Evolutionary conservation across 2,329 filamentous ascomycete species (phyloP).

Genomic region (Calonectria hawksworthii): DNA sequence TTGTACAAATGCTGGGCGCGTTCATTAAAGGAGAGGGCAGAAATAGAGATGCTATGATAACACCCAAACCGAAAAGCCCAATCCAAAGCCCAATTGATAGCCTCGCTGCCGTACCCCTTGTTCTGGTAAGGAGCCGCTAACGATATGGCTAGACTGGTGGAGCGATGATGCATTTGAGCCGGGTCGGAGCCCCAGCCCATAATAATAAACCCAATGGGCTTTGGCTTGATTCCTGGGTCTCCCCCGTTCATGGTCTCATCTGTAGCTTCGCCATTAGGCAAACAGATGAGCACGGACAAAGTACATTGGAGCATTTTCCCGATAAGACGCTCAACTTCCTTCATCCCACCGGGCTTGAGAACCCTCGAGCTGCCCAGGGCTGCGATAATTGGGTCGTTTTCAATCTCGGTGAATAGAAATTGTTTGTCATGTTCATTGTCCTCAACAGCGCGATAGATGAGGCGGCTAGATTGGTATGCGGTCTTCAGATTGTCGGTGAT

Average conservation of each 20-base stretch:
- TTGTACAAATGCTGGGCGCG: constrained; percentile 59
- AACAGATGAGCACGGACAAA: constrained; percentile 16
- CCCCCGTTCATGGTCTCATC: neutral
- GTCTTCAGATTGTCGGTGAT: neutral
- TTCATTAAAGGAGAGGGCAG: constrained; percentile 57
- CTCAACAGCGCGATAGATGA: constrained; percentile 30
- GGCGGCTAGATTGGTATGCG: constrained; percentile 32
- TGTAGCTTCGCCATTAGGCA: neutral
- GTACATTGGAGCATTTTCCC: constrained; percentile 8
- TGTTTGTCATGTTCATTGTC: constrained; percentile 29
- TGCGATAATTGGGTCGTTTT: constrained; percentile 23
- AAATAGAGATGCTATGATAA: constrained; percentile 59
- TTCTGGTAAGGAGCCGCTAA: constrained; percentile 53
- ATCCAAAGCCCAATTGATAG: constrained; percentile 61
- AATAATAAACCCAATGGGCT: neutral
- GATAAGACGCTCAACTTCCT: neutral
- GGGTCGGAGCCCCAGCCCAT: neutral
- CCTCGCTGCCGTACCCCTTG: constrained; percentile 61
- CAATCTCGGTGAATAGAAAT: constrained; percentile 27
- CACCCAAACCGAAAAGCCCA: constrained; percentile 61
- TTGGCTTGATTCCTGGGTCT: too few species aligned
- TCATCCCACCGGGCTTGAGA: constrained; percentile 13
- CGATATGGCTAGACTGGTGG: constrained; percentile 50
- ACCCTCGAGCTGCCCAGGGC: constrained; percentile 20
- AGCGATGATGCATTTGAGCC: neutral